Conservation (phyloP, 257 asterid species). For the Buddleja alternifolia region DNA sequence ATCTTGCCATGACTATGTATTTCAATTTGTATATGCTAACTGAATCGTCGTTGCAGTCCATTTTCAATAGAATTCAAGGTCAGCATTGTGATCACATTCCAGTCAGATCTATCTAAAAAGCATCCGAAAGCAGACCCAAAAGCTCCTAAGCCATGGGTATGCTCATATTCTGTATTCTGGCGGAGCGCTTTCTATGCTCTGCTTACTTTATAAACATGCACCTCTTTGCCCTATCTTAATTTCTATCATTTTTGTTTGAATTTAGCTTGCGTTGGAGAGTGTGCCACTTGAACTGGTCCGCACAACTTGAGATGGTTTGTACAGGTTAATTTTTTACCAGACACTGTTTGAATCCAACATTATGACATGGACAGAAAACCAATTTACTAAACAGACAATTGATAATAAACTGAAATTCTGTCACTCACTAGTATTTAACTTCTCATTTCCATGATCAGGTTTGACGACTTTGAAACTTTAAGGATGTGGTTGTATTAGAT, state of each 20-base stretch:
- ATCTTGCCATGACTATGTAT: conserved; percentile 4
- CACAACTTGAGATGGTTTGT: conserved; percentile 48
- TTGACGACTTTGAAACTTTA: neutral
- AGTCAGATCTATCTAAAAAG: conserved; percentile 55
- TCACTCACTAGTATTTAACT: neutral
- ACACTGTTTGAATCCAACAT: neutral
- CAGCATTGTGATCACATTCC: conserved; percentile 62
- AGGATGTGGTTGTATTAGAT: neutral
- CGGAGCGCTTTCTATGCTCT: neutral
- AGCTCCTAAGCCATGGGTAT: conserved; percentile 69
- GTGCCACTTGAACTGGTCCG: conserved; percentile 80
- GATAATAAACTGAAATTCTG: neutral
- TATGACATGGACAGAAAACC: neutral
- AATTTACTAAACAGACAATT: neutral
- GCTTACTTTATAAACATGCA: conserved; percentile 2
- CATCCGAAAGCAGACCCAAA: conserved; percentile 49
- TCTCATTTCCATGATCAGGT: conserved; percentile 12
- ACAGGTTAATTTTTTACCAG: conserved; percentile 40
- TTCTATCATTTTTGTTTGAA: conserved; percentile 15
- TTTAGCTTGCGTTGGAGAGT: conserved; percentile 74
- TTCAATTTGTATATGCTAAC: conserved; percentile 11
- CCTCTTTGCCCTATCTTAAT: conserved; percentile 15
- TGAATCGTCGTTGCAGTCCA: conserved; percentile 54
- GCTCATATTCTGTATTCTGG: conserved; percentile 22
- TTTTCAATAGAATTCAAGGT: conserved; percentile 84